Evolutionary conservation across 2,329 filamentous ascomycete species (phyloP).

Genomic region (Fonsecaea erecta): DNA sequence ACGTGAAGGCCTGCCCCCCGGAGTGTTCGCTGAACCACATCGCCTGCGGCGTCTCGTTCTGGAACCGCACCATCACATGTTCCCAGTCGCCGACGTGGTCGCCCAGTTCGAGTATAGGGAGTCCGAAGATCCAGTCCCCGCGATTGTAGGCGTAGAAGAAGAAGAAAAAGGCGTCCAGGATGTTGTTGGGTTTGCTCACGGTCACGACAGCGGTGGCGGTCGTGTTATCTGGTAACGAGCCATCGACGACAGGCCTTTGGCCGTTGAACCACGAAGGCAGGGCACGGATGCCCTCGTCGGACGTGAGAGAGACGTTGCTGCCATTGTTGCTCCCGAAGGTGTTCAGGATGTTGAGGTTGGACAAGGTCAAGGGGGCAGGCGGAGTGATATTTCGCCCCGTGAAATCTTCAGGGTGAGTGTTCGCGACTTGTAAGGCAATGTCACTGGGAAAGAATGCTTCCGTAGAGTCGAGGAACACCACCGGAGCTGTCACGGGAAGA

Average conservation of each 20-base stretch:
- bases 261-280: slow-evolving; percentile 58
- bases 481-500: slow-evolving; percentile 48
- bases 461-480: slow-evolving; percentile 56
- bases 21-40: slow-evolving; percentile 69
- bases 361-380: slow-evolving; percentile 49
- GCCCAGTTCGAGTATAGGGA: slow-evolving; percentile 52
- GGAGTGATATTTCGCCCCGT: slow-evolving; percentile 44
- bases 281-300: slow-evolving; percentile 53
- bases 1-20: slow-evolving; percentile 67
- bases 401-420: slow-evolving; percentile 54
- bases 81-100: slow-evolving; percentile 69
- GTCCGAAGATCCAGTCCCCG: slow-evolving; percentile 48
- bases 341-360: slow-evolving; percentile 57
- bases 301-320: slow-evolving; percentile 55
- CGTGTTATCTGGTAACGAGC: slow-evolving; percentile 53
- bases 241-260: slow-evolving; percentile 56
- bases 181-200: slow-evolving; percentile 59
- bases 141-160: slow-evolving; percentile 61
- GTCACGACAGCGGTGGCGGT: slow-evolving; percentile 59
- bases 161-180: slow-evolving; percentile 66
- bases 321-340: slow-evolving; percentile 51
- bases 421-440: slow-evolving; percentile 51
- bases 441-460: slow-evolving; percentile 58
- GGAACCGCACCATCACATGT: slow-evolving; percentile 58
- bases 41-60: slow-evolving; percentile 57